Evolutionary conservation across 371 early-diverging fungal species (phyloP), one percentile per base, ranked within the genome.

Genomic region (Apophysomyces variabilis): DNA sequence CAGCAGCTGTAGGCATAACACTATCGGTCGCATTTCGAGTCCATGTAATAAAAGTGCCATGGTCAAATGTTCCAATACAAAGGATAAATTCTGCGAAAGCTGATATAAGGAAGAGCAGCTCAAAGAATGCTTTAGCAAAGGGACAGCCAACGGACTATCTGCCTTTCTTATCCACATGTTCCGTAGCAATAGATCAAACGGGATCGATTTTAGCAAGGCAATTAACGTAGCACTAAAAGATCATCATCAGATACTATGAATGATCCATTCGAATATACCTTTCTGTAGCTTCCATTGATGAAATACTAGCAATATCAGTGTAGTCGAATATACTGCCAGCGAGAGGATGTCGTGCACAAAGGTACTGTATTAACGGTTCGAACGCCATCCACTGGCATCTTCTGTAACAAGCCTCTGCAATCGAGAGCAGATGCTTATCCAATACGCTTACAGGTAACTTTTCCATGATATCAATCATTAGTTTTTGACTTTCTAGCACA

Each of bases 251-350:
- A 50, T 14, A 12, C 7, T 3, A 47, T 13, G 14, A 5, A 5
- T 11, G 46, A 16, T 13, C 56, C 12, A 5, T 2, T 13, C 21
- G 4, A 7, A 68, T 71, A 70, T 73, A 76, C 76, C 60, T 54
- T 11, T 73, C 67, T 39, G 54, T 60, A 11, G 61, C 60, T 36
- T 57, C 45, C 14, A 73, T 35, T 5, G 67, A 67, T 1, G 64
- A 59, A 46, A 70, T 50, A 16, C 44, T 12, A 4, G 65, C 36
- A 3, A 80, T 58, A 16, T 69, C 72, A 4, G 57, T 36, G 54
- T 80, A 71, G 38, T 61, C 71, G 58, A 83, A 84, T 13, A 87
- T 21, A 5, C 74, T 75, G 11, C 85, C 79, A 21, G 80, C 72
- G 59, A 81, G 69, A 16, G 87, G 87, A 56, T 76, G 77, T 4